Conservation (phyloP, 2,329 filamentous ascomycete genomes). For the Sarocladium oryzae region DNA sequence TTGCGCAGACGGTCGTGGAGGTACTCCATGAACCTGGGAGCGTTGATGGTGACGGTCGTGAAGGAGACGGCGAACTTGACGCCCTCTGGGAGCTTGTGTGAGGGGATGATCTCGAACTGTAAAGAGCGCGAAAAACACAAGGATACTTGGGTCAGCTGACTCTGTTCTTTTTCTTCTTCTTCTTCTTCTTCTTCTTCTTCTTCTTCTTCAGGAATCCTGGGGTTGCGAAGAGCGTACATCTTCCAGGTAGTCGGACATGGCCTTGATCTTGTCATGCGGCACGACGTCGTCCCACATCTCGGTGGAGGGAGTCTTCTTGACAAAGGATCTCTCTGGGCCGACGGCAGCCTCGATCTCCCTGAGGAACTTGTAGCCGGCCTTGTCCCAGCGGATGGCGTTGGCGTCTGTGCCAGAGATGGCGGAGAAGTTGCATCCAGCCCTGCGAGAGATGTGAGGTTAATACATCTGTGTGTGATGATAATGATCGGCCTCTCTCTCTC, state of each 20-base stretch:
- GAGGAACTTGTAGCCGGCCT: conserved; percentile 31
- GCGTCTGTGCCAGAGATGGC: conserved; percentile 34
- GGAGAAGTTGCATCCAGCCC: conserved; percentile 38
- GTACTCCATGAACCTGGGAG: conserved; percentile 25
- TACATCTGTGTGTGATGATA: neutral
- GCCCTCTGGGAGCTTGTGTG: conserved; percentile 18
- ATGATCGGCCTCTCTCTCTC: too few relatives aligned
- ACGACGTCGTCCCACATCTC: conserved; percentile 35
- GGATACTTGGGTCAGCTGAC: too few relatives aligned
- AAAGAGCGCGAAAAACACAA: too few relatives aligned
- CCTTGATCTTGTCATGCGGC: conserved; percentile 31
- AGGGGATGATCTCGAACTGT: conserved; percentile 25
- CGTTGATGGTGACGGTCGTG: conserved; percentile 28
- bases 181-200: too few relatives aligned
- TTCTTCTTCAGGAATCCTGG: too few relatives aligned
- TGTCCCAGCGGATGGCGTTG: conserved; percentile 36
- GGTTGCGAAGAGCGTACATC: conserved; percentile 23
- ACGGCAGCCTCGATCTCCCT: conserved; percentile 22
- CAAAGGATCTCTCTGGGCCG: conserved; percentile 23
- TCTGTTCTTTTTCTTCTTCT: too few relatives aligned
- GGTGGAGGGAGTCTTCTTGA: conserved; percentile 29
- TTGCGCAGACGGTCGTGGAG: conserved; percentile 15
- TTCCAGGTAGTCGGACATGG: conserved; percentile 33
- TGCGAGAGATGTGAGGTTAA: conserved; percentile 9
- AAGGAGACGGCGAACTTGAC: conserved; percentile 24